Evolutionary conservation across 495 filamentous ascomycete species (phyloP).

Genomic region (Acidiella bohemica): DNA sequence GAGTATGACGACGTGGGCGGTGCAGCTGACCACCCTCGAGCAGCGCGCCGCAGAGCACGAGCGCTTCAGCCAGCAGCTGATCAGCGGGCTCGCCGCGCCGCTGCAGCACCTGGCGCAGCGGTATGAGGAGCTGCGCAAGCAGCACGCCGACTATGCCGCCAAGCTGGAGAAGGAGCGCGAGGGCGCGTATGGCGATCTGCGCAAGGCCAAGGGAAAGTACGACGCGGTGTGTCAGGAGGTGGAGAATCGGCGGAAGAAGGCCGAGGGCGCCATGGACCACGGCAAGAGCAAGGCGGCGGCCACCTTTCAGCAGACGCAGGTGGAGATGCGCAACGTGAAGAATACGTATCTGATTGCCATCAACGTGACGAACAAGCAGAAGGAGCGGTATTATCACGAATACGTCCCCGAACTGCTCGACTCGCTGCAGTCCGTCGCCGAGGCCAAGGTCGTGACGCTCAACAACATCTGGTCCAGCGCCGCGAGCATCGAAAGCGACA

Average conservation of each 20-base stretch:
- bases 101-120: conserved; percentile 54
- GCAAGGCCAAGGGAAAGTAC: conserved; percentile 86
- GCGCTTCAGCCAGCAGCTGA: conserved; percentile 57
- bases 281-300: conserved; percentile 70
- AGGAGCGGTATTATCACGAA: conserved; percentile 92
- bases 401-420: conserved; percentile 90
- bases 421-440: conserved; percentile 76
- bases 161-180: conserved; percentile 88
- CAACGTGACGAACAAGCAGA: conserved; percentile 91
- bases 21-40: conserved; percentile 80
- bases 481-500: conserved; percentile 59
- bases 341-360: conserved; percentile 93
- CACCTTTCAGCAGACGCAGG: conserved; percentile 75
- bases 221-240: conserved; percentile 89
- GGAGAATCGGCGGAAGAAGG: conserved; percentile 86
- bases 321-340: conserved; percentile 96
- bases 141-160: conserved; percentile 71
- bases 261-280: conserved; percentile 77
- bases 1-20: conserved; percentile 91
- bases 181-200: conserved; percentile 63
- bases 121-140: conserved; percentile 89
- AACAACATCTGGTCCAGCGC: conserved; percentile 78
- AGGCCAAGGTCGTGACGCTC: conserved; percentile 67
- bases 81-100: conserved; percentile 70
- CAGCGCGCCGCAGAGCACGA: conserved; percentile 82